Base-by-base conservation (phyloP, 2,329 filamentous ascomycete genomes). In the Cladosporium sp. region DNA sequence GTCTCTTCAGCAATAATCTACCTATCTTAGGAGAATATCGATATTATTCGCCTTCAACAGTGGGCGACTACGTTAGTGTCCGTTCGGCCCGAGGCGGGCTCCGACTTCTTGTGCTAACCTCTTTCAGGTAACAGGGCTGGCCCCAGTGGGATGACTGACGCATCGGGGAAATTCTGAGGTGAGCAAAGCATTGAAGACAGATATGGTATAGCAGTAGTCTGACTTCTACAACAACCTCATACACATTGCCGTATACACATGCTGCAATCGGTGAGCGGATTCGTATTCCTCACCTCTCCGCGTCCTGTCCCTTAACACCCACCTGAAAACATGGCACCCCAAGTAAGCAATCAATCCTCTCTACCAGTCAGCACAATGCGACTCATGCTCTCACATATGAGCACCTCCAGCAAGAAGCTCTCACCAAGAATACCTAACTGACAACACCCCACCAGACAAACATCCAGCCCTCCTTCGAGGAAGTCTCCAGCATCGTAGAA, bases 391-490 rank as follows among this genome's bases (percentile, higher is more conserved):
- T n/a, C n/a, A n/a, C n/a, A n/a, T n/a, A n/a, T n/a, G n/a, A n/a
- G n/a, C n/a, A n/a, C n/a, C n/a, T n/a, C n/a, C n/a, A n/a, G n/a
- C n/a, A n/a, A n/a, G 18, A 25, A 20, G 22, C 41, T 18, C 22
- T 25, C 30, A 45, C 38, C 12, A 38, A 25, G 4, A 19, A 20
- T 20, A n/a, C n/a, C 13, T 7, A 18, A 30, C 45, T 49, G 43
- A 52, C 43, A 51, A 47, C 22, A 9, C 9, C 15, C 32, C 22
- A 12, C 13, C 53, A 75, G 71, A 63, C 71, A 53, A 65, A 64
- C 53, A 67, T 83, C 55, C 76, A 81, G 64, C 83, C 83, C 45
- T 80, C 82, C 18, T 69, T 86, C 43, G 78, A 84, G 57, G 76
- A 77, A 19, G 73, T 85, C 48, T 74, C 71, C 56, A 72, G 79